phyloP scores from a whole-genome alignment of 768 basidiomycete genomes.

The Gautieria morchelliformis region DNA sequence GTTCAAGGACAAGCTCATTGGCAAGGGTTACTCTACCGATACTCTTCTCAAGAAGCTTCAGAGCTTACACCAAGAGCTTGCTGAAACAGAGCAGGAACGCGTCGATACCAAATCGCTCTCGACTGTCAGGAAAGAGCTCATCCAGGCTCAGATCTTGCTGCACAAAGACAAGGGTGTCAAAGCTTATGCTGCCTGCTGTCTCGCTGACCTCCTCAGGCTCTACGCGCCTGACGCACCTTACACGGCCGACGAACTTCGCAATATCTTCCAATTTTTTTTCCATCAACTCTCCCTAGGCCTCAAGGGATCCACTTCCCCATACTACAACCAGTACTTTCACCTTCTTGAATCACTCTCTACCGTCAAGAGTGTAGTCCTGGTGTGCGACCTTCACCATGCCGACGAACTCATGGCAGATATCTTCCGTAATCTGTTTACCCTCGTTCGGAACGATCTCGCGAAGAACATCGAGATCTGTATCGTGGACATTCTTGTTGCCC shows the following conservation, averaged over 20 bases:
- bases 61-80: conserved; percentile 64
- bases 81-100: conserved; percentile 77
- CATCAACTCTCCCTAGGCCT: conserved; percentile 70
- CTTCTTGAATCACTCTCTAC: conserved; percentile 89
- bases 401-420: conserved; percentile 79
- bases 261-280: conserved; percentile 97
- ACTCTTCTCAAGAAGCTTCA: conserved; percentile 80
- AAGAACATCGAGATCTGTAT: conserved; percentile 82
- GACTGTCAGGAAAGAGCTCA: conserved; percentile 66
- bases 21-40: conserved; percentile 72
- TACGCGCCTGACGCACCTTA: conserved; percentile 98
- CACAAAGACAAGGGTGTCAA: conserved; percentile 97
- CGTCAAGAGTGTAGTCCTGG: conserved; percentile 89
- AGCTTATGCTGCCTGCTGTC: conserved; percentile 87
- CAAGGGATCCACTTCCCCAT: conserved; percentile 67
- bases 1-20: conserved; percentile 77
- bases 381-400: conserved; percentile 81
- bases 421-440: conserved; percentile 74
- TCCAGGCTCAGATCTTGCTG: conserved; percentile 68
- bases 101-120: conserved; percentile 69
- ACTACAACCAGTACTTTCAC: conserved; percentile 90
- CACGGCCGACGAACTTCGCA: conserved; percentile 76
- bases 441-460: conserved; percentile 62
- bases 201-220: conserved; percentile 86
- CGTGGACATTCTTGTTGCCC: conserved; percentile 80